phyloP scores from a whole-genome alignment of 2,329 filamentous ascomycete genomes.

The Purpureocillium takamizusanense region DNA sequence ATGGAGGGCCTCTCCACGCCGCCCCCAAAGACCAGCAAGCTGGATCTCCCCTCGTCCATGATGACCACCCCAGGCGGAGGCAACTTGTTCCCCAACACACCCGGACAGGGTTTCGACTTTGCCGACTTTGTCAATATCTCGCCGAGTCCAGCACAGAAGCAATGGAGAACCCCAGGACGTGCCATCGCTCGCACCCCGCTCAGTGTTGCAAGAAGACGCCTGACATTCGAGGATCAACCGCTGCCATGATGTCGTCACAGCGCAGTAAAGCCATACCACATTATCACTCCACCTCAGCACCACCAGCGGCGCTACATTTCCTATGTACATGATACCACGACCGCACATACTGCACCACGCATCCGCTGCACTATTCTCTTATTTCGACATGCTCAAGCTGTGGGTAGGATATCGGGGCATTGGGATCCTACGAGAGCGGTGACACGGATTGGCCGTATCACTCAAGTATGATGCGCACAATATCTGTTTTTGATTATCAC shows the following conservation, averaged over 20 bases:
- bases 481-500: too few species aligned
- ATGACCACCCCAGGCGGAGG: conserved; percentile 77
- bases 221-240: conserved; percentile 70
- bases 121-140: conserved; percentile 97
- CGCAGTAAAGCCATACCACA: too few species aligned
- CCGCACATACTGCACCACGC: conserved; percentile 15
- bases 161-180: conserved; percentile 72
- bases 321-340: conserved; percentile 28
- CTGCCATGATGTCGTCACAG: conserved; percentile 9
- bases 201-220: conserved; percentile 61
- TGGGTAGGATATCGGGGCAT: too few species aligned
- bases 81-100: conserved; percentile 65
- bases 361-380: not conserved
- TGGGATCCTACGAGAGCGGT: too few species aligned
- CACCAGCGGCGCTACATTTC: conserved; percentile 10
- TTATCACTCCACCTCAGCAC: not conserved
- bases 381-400: too few species aligned
- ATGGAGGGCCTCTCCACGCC: conserved; percentile 71
- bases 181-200: conserved; percentile 44
- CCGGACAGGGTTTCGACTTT: conserved; percentile 81
- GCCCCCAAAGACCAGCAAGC: conserved; percentile 57
- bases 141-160: conserved; percentile 83
- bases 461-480: too few species aligned
- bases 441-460: too few species aligned
- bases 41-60: conserved; percentile 70